Base-by-base conservation (phyloP, 345 rosid species). In the Mallotus nudiflorus region DNA sequence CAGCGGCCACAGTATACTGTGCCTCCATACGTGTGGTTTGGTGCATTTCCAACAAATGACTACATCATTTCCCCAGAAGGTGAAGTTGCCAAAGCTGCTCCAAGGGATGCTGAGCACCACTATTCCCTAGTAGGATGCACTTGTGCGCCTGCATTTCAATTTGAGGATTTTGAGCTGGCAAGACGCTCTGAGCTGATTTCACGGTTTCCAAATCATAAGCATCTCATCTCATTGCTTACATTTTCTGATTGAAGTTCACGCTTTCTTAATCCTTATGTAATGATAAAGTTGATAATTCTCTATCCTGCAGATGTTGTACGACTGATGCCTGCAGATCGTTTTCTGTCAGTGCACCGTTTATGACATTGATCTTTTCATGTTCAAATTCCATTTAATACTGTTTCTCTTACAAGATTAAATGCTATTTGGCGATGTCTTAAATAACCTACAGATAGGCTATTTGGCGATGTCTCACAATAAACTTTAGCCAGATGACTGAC, bases 141-240 rank as follows among this genome's bases (percentile, higher is more conserved):
- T 45, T 91, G 97, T 55, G 91, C 97, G 8, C 98, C 97, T 1
- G 98, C 91, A 49, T 94, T 94, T 76, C 96, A 94, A 84, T 91
- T 82, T 28, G 82, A 89, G 78, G 96, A 94, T 75, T 94, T 91
- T 9, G 91, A 88, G 84, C 85, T 91, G 1, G 98, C 84, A 3
- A 89, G 80, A 69, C 86, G 87, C 54, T 79, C 91, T 1, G 81
- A 94, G 28, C 87, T 89, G 71, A 45, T 94, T 53, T 71, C 87
- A 0, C 69, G 0, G 50, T 94, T 94, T 67, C 97, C 96, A 12
- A 82, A 81, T 9, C 66, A 83, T 5, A 79, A 79, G 81, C 46
- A 74, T 0, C 73, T 94, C 44, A 83, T 91, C 77, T 73, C 93
- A 60, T 46, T 89, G 53, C 87, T 94, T 67, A 81, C 92, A 59